Evolutionary conservation across 129 eudicot genomes (phyloP).

Genomic region (Helianthus tuberosus): DNA sequence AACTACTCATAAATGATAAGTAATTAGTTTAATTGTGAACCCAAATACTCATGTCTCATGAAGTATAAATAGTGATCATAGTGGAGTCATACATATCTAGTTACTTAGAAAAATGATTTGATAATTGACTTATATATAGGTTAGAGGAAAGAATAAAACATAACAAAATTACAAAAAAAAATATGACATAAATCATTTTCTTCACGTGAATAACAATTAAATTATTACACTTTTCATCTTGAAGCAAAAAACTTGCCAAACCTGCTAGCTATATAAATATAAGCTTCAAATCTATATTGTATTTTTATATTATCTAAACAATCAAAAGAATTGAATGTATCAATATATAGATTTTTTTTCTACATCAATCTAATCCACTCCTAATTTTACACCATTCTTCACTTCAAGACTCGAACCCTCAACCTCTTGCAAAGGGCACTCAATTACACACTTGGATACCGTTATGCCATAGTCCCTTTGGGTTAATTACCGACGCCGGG

Average conservation of each 20-base stretch:
- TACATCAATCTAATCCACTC: too few relatives aligned
- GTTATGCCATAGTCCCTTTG: too few relatives aligned
- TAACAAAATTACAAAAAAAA: not conserved
- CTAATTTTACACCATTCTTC: too few relatives aligned
- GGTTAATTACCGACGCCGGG: slow-evolving; percentile 68
- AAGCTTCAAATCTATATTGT: not conserved
- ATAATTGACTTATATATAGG: not conserved
- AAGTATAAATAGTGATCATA: too few relatives aligned
- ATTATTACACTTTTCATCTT: slow-evolving; percentile 17
- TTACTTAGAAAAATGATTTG: not conserved
- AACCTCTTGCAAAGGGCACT: too few relatives aligned
- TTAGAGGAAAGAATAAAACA: not conserved
- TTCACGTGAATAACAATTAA: slow-evolving; percentile 10
- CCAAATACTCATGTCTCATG: too few relatives aligned
- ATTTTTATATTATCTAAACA: too few relatives aligned
- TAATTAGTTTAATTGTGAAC: too few relatives aligned
- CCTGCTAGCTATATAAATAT: not conserved
- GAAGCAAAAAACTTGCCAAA: slow-evolving; percentile 24
- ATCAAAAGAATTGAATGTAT: not conserved
- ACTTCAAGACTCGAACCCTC: too few relatives aligned
- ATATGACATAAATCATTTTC: not conserved
- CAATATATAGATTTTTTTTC: not conserved
- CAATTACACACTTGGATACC: too few relatives aligned
- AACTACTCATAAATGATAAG: too few relatives aligned
- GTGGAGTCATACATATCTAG: too few relatives aligned